phyloP scores from a whole-genome alignment of 805 yeast species.

The Metschnikowia bowlesiae region DNA sequence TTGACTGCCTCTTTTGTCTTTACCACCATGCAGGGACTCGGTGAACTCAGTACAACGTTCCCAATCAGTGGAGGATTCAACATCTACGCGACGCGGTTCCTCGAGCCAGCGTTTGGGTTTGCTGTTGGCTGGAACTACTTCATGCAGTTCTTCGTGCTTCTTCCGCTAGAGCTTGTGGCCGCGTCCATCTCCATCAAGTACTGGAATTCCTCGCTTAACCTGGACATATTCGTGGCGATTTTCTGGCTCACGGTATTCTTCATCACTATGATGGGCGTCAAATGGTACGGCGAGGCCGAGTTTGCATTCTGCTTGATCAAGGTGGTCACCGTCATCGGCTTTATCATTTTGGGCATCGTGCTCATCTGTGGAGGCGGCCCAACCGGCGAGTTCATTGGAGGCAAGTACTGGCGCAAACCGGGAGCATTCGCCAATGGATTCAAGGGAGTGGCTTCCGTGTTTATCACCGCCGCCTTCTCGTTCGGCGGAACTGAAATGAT shows the following conservation, averaged over 20 bases:
- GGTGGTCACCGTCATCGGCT: slow-evolving; percentile 55
- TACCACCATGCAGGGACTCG: slow-evolving; percentile 58
- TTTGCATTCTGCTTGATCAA: slow-evolving; percentile 52
- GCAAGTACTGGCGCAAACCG: slow-evolving; percentile 53
- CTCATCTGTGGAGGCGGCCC: slow-evolving; percentile 57
- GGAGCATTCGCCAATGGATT: slow-evolving; percentile 56
- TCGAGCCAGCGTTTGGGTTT: slow-evolving; percentile 24
- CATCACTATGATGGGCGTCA: slow-evolving; percentile 58
- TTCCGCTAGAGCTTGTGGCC: slow-evolving; percentile 35
- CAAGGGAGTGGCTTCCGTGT: slow-evolving; percentile 59
- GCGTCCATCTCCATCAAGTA: slow-evolving; percentile 39
- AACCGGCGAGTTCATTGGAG: slow-evolving; percentile 55
- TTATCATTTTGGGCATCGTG: slow-evolving; percentile 51
- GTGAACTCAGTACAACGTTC: slow-evolving; percentile 55
- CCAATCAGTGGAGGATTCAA: slow-evolving; percentile 30
- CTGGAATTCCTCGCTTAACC: slow-evolving; percentile 42
- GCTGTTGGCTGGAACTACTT: slow-evolving; percentile 34
- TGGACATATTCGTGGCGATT: slow-evolving; percentile 55
- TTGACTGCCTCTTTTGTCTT: slow-evolving; percentile 56
- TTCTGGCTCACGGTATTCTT: slow-evolving; percentile 48
- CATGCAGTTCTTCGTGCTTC: slow-evolving; percentile 33
- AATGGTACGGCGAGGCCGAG: slow-evolving; percentile 69
- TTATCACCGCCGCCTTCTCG: slow-evolving; percentile 60
- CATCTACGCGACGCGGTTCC: slow-evolving; percentile 20
- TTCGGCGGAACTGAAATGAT: slow-evolving; percentile 65